Percentiles rank a stretch among this genome's conserved stretches.
Evolutionary conservation across 2,329 filamentous ascomycete genomes (phyloP).

Genomic region (Fusarium devonianum): DNA sequence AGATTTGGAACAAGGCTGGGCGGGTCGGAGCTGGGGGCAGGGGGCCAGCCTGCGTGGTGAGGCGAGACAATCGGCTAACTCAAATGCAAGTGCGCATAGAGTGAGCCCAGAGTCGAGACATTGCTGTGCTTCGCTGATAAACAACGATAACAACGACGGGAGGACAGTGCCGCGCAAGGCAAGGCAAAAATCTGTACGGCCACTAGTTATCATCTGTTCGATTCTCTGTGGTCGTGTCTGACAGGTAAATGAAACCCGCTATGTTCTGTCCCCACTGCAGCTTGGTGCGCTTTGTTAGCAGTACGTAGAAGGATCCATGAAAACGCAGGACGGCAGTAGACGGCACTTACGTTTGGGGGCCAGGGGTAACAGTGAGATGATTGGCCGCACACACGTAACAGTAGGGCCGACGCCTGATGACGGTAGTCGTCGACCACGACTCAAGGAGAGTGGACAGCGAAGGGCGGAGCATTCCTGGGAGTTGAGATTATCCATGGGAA

Average conservation of each 20-base stretch:
- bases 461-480: constrained; percentile 2
- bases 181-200: constrained; percentile 4
- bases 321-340: constrained; percentile 11
- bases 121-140: constrained; percentile 2
- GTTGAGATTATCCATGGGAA: constrained; percentile 17
- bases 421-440: constrained; percentile 12
- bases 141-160: too few relatives aligned
- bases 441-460: constrained; percentile 2
- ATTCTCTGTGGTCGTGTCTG: constrained; percentile 12
- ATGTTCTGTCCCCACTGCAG: constrained; percentile 24
- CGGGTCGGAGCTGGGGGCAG: constrained; percentile 11
- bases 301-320: constrained; percentile 20
- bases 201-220: constrained; percentile 13
- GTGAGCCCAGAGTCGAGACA: constrained; percentile 18
- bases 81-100: constrained; percentile 15
- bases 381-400: constrained; percentile 6
- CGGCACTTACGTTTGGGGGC: constrained; percentile 28
- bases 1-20: constrained; percentile 29
- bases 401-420: constrained; percentile 23
- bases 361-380: constrained; percentile 23
- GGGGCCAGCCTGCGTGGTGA: constrained; percentile 21
- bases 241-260: constrained; percentile 14
- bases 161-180: constrained; percentile 6
- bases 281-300: too few relatives aligned
- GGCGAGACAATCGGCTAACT: constrained; percentile 22